Conservation (phyloP, 139 green algal genomes). For the Micromonas pusilla region DNA sequence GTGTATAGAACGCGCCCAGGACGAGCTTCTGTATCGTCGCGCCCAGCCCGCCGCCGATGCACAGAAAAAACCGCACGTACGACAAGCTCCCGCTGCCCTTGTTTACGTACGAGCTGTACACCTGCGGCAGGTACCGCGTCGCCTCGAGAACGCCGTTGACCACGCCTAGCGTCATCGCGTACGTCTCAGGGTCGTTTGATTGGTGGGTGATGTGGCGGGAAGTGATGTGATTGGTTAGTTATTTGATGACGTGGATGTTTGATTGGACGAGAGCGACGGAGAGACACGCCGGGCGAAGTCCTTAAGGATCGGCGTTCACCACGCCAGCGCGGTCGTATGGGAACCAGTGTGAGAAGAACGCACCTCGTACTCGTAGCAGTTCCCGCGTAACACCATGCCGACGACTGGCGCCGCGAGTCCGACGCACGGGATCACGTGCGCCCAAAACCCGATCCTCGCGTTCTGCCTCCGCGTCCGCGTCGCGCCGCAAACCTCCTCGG, state of each 20-base stretch:
- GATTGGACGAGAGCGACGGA: no score
- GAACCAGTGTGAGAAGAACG: no score
- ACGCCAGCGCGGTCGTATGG: no score
- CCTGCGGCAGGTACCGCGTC: conserved; percentile 11
- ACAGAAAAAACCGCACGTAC: conserved; percentile 10
- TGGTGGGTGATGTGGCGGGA: no score
- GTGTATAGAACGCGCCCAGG: no score
- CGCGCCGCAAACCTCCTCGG: not conserved
- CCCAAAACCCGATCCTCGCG: not conserved
- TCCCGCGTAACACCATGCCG: not conserved
- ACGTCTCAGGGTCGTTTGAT: no score
- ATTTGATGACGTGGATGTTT: no score
- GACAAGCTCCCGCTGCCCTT: not conserved
- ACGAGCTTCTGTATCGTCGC: conserved; percentile 14
- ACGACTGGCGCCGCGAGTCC: conserved; percentile 3
- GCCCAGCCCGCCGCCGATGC: conserved; percentile 9
- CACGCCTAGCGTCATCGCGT: conserved; percentile 1
- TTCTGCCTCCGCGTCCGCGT: not conserved
- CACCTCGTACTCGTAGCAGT: conserved; percentile 3
- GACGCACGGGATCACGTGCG: not conserved
- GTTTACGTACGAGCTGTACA: not conserved
- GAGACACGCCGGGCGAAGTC: no score
- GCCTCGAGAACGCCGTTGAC: conserved; percentile 14
- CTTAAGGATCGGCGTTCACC: no score
- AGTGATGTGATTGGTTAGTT: no score